A percentile compares a stretch with the other conserved stretches of the same genome.
These are phyloP conservation scores for Corymbia maculata DNA, from an alignment of 345 rosid species.

Conservation along the genomic window DNA sequence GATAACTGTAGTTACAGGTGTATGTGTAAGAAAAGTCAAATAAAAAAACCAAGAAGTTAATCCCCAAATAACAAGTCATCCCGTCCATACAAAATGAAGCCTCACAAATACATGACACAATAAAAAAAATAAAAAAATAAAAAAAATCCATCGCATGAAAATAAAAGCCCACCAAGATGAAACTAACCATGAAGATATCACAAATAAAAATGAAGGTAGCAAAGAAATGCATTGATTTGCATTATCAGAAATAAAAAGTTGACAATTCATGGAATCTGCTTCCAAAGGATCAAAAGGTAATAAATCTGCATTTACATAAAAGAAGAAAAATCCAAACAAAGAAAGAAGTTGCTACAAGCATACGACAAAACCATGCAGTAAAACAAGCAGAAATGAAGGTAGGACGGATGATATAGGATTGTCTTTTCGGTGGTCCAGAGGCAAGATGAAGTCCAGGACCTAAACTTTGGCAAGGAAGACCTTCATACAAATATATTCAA, in stretches of 20 bases:
- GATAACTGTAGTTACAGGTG: not conserved
- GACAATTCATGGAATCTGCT: not conserved
- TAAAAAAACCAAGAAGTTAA: not conserved
- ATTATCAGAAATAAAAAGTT: not conserved
- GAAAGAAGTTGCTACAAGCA: not conserved
- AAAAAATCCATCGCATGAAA: not conserved
- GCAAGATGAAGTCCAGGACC: not conserved
- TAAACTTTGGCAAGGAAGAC: not conserved
- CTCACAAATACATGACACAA: not conserved
- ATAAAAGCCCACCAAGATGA: not conserved
- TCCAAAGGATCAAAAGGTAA: not conserved
- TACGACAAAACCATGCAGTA: not conserved
- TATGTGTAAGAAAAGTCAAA: not conserved
- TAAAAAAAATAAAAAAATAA: not conserved
- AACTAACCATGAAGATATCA: not conserved
- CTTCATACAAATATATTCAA: not conserved
- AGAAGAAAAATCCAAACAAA: not conserved
- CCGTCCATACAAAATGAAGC: not conserved
- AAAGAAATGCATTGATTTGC: not conserved
- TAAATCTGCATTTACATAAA: not conserved
- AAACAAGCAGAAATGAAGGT: not conserved
- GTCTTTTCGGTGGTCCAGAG: not conserved
- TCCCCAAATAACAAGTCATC: not conserved
- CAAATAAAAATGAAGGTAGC: not conserved
- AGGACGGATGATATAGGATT: not conserved